Evolutionary conservation across 2,329 filamentous ascomycete species (phyloP).

Genomic region (Fusarium chuoi): DNA sequence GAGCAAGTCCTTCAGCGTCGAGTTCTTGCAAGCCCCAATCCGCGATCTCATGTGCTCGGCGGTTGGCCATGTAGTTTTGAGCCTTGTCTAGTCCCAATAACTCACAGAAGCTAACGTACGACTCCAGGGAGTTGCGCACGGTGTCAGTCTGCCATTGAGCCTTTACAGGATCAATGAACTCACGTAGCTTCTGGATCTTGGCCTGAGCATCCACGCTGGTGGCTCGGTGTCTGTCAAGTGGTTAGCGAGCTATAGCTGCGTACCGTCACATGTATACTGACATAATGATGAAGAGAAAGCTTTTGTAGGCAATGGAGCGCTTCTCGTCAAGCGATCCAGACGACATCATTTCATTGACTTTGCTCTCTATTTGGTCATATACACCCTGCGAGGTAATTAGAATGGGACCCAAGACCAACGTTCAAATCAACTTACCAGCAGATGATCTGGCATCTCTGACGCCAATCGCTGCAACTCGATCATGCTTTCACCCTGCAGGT

Average conservation of each 20-base stretch:
- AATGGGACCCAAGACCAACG: not conserved
- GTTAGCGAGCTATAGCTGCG: conserved; percentile 14
- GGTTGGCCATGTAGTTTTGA: conserved; percentile 79
- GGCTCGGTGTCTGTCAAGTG: conserved; percentile 75
- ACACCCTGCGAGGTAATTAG: conserved; percentile 65
- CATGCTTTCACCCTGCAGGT: conserved; percentile 85
- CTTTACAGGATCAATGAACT: conserved; percentile 85
- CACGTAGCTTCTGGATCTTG: conserved; percentile 76
- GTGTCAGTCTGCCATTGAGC: conserved; percentile 80
- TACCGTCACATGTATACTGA: conserved; percentile 51
- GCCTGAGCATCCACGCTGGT: conserved; percentile 76
- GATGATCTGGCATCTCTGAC: conserved; percentile 89
- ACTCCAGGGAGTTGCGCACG: conserved; percentile 75
- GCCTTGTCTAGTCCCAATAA: conserved; percentile 83
- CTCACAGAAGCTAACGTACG: conserved; percentile 81
- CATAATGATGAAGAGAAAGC: conserved; percentile 94
- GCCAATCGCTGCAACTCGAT: conserved; percentile 90
- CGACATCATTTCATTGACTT: conserved; percentile 82
- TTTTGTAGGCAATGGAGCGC: conserved; percentile 84
- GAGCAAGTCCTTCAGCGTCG: conserved; percentile 79
- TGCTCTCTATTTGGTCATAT: conserved; percentile 86
- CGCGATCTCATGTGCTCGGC: conserved; percentile 76
- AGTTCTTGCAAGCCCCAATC: conserved; percentile 86
- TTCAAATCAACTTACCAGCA: conserved; percentile 66
- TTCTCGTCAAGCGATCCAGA: conserved; percentile 82